Percentiles rank a stretch among this genome's conserved stretches.
These are phyloP conservation scores for Wallacemonas sp. DNA, from an alignment of 208 protist species.

Conservation along the genomic window DNA sequence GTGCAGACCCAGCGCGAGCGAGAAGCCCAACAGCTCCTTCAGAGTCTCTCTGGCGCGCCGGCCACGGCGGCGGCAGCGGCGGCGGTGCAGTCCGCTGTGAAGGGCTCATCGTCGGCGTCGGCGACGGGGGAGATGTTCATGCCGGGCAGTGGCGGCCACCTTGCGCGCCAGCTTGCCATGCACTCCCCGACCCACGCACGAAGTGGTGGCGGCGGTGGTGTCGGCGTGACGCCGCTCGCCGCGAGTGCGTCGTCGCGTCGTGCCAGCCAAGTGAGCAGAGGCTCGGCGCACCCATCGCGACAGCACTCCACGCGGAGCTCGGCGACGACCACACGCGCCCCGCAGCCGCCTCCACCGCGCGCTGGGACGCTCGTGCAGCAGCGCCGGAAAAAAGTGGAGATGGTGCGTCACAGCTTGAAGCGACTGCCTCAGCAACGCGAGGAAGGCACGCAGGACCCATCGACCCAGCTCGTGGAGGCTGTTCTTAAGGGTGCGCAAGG, in stretches of 20 bases:
- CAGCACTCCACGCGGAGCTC: constrained; percentile 10
- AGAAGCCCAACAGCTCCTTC: background rate
- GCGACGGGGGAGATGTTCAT: background rate
- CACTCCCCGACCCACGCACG: background rate
- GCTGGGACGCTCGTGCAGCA: constrained; percentile 21
- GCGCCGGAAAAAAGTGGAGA: constrained; percentile 27
- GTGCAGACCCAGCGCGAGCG: background rate
- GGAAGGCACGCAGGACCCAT: background rate
- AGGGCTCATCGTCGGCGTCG: background rate
- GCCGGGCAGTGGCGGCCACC: background rate
- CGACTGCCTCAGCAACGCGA: constrained; percentile 17
- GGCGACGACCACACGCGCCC: background rate
- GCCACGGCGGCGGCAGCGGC: background rate
- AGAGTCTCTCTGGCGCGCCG: background rate
- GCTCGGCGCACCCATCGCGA: constrained; percentile 15
- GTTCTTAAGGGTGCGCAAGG: background rate
- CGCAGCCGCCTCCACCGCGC: background rate
- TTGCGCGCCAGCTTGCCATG: background rate
- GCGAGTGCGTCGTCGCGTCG: background rate
- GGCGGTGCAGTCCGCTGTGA: background rate
- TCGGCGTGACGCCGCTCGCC: background rate
- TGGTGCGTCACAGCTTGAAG: constrained; percentile 49
- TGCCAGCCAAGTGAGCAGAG: no score
- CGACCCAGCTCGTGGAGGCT: background rate
- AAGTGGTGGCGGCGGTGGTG: background rate